Conservation (phyloP, 768 basidiomycete genomes). For the Tephrocybe sp. region DNA sequence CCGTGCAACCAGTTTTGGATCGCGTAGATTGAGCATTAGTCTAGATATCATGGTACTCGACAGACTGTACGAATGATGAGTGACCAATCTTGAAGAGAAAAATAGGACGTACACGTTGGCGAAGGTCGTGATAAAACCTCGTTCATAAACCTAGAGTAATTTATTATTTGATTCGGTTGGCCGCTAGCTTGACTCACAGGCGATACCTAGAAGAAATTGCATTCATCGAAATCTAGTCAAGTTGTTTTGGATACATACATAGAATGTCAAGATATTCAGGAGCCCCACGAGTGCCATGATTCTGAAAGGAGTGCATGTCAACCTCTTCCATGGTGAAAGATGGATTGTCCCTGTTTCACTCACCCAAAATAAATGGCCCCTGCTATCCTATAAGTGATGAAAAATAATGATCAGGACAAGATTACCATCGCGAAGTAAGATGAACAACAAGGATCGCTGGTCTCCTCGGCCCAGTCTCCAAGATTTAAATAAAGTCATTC, state of each 20-base stretch:
- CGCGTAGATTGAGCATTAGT: slow-evolving; percentile 32
- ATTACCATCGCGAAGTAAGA: slow-evolving; percentile 46
- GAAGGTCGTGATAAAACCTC: slow-evolving; percentile 22
- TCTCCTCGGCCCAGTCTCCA: slow-evolving; percentile 21
- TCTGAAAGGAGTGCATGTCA: slow-evolving; percentile 8
- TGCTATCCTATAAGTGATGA: neutral
- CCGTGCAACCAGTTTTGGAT: slow-evolving; percentile 21
- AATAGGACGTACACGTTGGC: slow-evolving; percentile 20
- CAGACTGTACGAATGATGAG: slow-evolving; percentile 15
- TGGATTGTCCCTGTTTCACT: neutral
- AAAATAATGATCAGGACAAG: neutral
- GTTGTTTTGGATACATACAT: slow-evolving; percentile 15
- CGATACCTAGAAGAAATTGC: slow-evolving; percentile 10
- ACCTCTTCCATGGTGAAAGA: neutral
- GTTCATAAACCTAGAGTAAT: slow-evolving; percentile 15
- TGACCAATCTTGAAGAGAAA: neutral
- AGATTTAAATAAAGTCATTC: slow-evolving; percentile 39
- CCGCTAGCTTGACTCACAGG: slow-evolving; percentile 9
- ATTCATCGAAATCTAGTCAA: neutral
- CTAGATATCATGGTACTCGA: slow-evolving; percentile 32
- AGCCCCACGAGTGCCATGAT: slow-evolving; percentile 22
- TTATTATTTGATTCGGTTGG: neutral
- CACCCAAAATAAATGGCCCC: slow-evolving; percentile 45
- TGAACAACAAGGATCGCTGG: slow-evolving; percentile 23
- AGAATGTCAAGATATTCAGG: slow-evolving; percentile 22